Evolutionary conservation across 1,284 basidiomycete species (phyloP).

Genomic region (Trichosporon asahii): DNA sequence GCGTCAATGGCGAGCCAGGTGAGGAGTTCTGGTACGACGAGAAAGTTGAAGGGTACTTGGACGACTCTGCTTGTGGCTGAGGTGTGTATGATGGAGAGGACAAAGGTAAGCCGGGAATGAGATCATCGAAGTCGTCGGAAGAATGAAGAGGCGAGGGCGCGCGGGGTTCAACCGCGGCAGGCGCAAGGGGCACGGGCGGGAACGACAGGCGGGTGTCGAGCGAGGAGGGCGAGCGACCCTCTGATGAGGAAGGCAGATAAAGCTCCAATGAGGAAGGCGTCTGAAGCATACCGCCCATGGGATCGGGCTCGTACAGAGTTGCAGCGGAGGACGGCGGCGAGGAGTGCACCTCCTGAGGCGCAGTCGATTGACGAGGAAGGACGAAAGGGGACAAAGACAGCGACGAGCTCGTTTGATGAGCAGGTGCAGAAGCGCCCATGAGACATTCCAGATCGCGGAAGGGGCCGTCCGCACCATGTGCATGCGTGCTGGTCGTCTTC

Average conservation of each 20-base stretch:
- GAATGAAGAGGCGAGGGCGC: not conserved
- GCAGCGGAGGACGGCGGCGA: not conserved
- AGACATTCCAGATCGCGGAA: not conserved
- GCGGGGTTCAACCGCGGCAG: not conserved
- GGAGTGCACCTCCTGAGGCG: not conserved
- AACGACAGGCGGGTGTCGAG: not conserved
- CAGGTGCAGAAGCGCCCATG: not conserved
- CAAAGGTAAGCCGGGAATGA: not conserved
- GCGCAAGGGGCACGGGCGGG: not conserved
- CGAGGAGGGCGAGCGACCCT: not conserved
- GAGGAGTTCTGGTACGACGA: not conserved
- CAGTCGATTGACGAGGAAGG: not conserved
- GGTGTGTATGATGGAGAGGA: not conserved
- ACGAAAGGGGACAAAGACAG: not conserved
- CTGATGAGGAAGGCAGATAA: not conserved
- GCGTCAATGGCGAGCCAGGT: not conserved
- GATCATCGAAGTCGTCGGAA: not conserved
- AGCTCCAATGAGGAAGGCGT: not conserved
- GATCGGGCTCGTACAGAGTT: not conserved
- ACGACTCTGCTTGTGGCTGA: not conserved
- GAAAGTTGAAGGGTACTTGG: not conserved
- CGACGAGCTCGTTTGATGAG: not conserved
- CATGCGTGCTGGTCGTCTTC: not conserved
- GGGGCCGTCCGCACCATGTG: not conserved
- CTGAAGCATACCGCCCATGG: not conserved